Evolutionary conservation across 179 eudicot genomes (phyloP).

Genomic region (Silene coronaria): DNA sequence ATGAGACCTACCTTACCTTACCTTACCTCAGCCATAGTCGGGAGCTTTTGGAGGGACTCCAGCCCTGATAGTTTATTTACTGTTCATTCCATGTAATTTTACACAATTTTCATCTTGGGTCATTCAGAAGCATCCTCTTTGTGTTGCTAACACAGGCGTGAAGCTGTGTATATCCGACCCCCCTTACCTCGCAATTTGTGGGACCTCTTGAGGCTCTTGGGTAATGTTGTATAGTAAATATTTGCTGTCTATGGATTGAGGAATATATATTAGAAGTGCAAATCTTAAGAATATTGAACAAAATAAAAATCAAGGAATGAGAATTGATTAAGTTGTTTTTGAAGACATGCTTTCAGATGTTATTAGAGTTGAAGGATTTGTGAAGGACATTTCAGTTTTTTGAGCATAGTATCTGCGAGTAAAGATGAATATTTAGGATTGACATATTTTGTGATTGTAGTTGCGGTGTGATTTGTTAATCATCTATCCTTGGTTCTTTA

Average conservation of each 20-base stretch:
- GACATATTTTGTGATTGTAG: neutral
- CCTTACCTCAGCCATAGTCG: no score
- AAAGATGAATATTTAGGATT: neutral
- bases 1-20: neutral
- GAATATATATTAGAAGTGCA: neutral
- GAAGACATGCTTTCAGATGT: neutral
- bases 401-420: neutral
- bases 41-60: no score
- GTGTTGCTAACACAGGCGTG: no score
- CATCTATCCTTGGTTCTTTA: neutral
- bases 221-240: neutral
- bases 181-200: no score
- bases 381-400: constrained; percentile 2
- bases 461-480: neutral
- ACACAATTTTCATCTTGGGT: no score
- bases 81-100: no score
- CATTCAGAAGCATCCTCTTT: no score
- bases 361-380: neutral
- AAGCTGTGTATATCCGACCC: no score
- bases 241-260: neutral
- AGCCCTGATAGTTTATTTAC: no score
- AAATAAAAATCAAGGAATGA: constrained; percentile 1
- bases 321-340: neutral
- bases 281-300: neutral
- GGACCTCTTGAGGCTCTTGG: no score